Conservation (phyloP, 257 asterid genomes). For the Solanum ahanhuiri region DNA sequence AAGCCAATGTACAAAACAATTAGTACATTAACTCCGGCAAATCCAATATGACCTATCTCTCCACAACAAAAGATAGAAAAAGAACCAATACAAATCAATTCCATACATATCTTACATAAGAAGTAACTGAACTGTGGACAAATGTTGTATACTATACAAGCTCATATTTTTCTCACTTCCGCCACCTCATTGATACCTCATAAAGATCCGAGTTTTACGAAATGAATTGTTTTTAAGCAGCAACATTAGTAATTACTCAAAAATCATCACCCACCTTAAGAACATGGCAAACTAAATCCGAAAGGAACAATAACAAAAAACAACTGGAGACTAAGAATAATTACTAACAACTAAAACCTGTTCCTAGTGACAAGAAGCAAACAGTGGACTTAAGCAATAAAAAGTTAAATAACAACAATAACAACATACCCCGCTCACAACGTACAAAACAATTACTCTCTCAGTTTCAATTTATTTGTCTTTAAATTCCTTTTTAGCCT, state of each 20-base stretch:
- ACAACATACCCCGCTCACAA: neutral
- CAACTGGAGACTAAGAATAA: neutral
- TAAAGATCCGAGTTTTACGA: neutral
- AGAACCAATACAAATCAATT: neutral
- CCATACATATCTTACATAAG: neutral
- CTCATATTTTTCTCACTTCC: neutral
- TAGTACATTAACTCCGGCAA: neutral
- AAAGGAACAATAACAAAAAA: neutral
- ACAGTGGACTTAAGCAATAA: neutral
- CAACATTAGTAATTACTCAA: neutral
- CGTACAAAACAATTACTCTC: neutral
- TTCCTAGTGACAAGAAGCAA: neutral
- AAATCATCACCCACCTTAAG: neutral
- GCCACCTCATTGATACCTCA: neutral
- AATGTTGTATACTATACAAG: neutral
- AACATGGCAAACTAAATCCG: neutral
- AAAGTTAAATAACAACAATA: neutral
- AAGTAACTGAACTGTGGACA: neutral
- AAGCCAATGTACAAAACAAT: slow-evolving; percentile 4
- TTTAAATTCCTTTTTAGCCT: neutral
- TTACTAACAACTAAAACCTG: neutral
- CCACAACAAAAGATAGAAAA: neutral
- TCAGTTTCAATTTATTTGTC: neutral
- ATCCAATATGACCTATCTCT: neutral
- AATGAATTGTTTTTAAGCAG: neutral